Base-by-base conservation (phyloP, 441 rosid genomes). In the Viola pubescens region DNA sequence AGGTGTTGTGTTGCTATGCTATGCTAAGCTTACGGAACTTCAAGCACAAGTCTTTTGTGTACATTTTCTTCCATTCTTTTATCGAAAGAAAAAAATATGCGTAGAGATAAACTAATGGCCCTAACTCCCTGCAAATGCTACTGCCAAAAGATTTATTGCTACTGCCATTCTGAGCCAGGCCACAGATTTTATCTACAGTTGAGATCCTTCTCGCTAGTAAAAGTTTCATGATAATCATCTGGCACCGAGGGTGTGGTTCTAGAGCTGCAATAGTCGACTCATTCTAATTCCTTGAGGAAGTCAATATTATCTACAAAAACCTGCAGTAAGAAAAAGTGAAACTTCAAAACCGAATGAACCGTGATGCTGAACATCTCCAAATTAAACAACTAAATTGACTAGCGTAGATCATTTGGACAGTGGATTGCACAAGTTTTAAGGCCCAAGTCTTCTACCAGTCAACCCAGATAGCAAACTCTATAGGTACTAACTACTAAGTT, bases 241-340 rank as follows among this genome's bases (percentile, higher is more conserved):
- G 26, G 42, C 50, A 16, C 13, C 26, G 0, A 16, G 52, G 12
- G 14, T 63, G 40, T 47, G 48, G 19, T 46, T 37, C 47, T 45
- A 10, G 5, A 16, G 4, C 37, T 12, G 51, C 10, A 53, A 54
- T 56, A 52, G 13, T 60, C 54, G 47, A 62, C 81, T 87, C 87
- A 84, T 73, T 91, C 95, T 61, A 91, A 66, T 65, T 91, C 98
- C 83, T 84, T 86, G 58, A 79, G 68, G 70, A 91, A 86, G 54
- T 91, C 92, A 34, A 84, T 74, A 63, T 86, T 88, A 75, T 88
- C 96, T 60, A 88, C 98, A 70, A 91, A 88, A 53, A 91, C 98
- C 92, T 86, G 82, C 55, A 58, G 55, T 45, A 52, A 12, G 46
- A 9, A 39, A 4, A 26, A 10, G n/a, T n/a, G 54, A 7, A 26